These are phyloP conservation scores for Carpinus fangiana DNA, from an alignment of 306 rosid genomes.

Conservation along the genomic window DNA sequence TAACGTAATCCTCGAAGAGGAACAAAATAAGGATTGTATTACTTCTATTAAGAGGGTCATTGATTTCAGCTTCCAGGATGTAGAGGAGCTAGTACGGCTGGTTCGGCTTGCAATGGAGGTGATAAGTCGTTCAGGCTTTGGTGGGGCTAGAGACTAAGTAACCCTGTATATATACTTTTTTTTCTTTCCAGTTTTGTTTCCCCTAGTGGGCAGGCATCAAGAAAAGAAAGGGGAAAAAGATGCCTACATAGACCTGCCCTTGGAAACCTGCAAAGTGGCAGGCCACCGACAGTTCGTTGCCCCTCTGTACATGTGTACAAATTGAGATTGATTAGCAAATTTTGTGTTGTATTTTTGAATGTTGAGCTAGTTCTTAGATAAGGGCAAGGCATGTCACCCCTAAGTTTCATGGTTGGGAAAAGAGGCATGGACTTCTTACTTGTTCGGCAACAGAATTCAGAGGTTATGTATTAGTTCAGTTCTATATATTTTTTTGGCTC, in stretches of 20 bases:
- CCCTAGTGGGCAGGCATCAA: constrained; percentile 40
- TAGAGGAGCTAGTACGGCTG: constrained; percentile 61
- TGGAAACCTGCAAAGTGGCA: constrained; percentile 42
- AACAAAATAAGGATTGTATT: constrained; percentile 50
- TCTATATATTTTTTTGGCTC: constrained; percentile 57
- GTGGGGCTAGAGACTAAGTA: constrained; percentile 64
- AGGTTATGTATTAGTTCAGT: constrained; percentile 51
- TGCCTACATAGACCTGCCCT: constrained; percentile 32
- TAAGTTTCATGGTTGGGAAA: constrained; percentile 48
- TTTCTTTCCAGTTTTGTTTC: constrained; percentile 24
- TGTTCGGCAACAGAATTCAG: constrained; percentile 29
- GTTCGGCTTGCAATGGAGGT: constrained; percentile 59
- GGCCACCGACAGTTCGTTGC: constrained; percentile 38
- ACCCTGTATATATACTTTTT: constrained; percentile 54
- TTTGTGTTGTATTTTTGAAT: constrained; percentile 42
- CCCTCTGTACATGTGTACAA: constrained; percentile 83
- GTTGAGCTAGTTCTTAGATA: constrained; percentile 47
- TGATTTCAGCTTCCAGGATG: constrained; percentile 85
- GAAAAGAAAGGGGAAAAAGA: constrained; percentile 34
- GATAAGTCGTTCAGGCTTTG: constrained; percentile 56
- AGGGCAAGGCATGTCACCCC: constrained; percentile 47
- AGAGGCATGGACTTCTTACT: constrained; percentile 40
- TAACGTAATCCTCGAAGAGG: constrained; percentile 40
- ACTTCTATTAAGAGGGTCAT: constrained; percentile 58
- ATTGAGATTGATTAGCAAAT: constrained; percentile 67